A percentile compares a stretch with the other conserved stretches of the same genome.
phyloP scores from a whole-genome alignment of 805 yeast genomes.

The Candida gorgasii region DNA sequence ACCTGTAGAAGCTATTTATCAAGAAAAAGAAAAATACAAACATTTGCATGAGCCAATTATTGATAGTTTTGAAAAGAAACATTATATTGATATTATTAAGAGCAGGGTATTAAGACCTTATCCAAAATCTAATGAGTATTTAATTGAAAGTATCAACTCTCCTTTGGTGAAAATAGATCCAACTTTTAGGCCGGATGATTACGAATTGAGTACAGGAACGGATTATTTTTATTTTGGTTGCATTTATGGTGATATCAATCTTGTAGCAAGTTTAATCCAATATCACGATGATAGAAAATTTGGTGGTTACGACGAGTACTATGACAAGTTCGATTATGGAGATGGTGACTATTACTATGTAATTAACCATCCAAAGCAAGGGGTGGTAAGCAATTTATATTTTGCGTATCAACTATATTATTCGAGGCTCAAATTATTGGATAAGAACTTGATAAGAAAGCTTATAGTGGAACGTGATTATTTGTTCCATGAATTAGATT shows the following conservation, averaged over 20 bases:
- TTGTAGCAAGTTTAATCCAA: too few species aligned
- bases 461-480: background rate
- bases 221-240: background rate
- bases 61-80: background rate
- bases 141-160: too few species aligned
- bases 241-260: background rate
- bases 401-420: conserved; percentile 1
- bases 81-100: background rate
- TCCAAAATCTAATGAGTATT: too few species aligned
- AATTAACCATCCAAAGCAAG: too few species aligned
- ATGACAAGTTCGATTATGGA: too few species aligned
- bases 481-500: too few species aligned
- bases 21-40: background rate
- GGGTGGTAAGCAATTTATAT: background rate
- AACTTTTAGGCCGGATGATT: background rate
- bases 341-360: too few species aligned
- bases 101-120: too few species aligned
- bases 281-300: too few species aligned
- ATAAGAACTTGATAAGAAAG: background rate
- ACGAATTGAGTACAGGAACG: too few species aligned
- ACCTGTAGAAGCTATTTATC: background rate
- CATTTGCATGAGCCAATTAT: background rate
- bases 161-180: too few species aligned
- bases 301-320: too few species aligned
- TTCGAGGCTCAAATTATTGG: background rate